Conservation (phyloP, 1,284 basidiomycete species). For the Pseudozyma sp. region DNA sequence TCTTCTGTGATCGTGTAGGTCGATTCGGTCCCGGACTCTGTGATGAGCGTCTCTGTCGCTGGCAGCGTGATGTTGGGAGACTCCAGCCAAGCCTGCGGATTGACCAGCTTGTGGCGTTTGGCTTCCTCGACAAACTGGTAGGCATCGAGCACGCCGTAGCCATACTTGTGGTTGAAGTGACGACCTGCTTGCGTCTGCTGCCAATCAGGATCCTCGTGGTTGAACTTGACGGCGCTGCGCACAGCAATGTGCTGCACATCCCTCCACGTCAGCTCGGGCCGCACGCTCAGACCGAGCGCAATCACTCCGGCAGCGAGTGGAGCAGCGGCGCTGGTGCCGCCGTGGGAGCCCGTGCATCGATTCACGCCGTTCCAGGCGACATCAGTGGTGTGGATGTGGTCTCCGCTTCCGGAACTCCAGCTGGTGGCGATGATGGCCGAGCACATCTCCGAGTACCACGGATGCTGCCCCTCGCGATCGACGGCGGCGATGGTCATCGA, state of each 20-base stretch:
- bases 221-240: slow-evolving; percentile 81
- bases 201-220: slow-evolving; percentile 93
- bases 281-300: slow-evolving; percentile 61
- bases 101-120: slow-evolving; percentile 85
- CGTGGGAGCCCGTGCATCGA: slow-evolving; percentile 85
- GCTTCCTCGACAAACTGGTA: slow-evolving; percentile 85
- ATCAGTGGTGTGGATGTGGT: slow-evolving; percentile 86
- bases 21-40: slow-evolving; percentile 77
- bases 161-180: slow-evolving; percentile 95
- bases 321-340: slow-evolving; percentile 96
- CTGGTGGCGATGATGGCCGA: slow-evolving; percentile 96
- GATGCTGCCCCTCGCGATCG: slow-evolving; percentile 90
- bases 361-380: slow-evolving; percentile 77
- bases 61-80: slow-evolving; percentile 51
- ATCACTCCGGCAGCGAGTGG: slow-evolving; percentile 77
- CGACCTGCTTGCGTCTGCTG: slow-evolving; percentile 83
- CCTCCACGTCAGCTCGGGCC: slow-evolving; percentile 92
- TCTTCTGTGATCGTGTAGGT: slow-evolving; percentile 79
- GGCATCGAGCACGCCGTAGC: slow-evolving; percentile 90
- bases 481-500: slow-evolving; percentile 94
- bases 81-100: slow-evolving; percentile 86
- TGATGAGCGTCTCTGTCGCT: slow-evolving; percentile 71
- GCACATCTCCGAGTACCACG: slow-evolving; percentile 96
- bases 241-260: slow-evolving; percentile 94
- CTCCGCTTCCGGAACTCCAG: slow-evolving; percentile 93